Evolutionary conservation across 768 basidiomycete species (phyloP), one percentile per base, ranked within the genome.

Genomic region (Fomitopsis serialis): DNA sequence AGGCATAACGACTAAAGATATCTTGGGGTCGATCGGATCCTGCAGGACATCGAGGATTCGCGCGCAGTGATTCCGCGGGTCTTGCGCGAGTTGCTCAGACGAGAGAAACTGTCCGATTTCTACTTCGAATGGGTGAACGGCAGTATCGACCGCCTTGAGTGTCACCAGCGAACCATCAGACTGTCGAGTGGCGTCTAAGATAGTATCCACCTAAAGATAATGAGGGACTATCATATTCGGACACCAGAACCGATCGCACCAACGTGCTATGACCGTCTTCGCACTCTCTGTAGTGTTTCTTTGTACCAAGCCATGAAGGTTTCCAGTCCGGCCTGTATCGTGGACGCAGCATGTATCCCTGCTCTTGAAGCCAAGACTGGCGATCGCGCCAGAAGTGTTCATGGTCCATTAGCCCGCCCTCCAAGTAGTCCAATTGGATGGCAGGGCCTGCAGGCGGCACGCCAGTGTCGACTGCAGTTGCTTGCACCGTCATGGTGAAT

Each of bases 1-100:
- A 1, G 74, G 74, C 59, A 71, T 66, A 4, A 73, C 72, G 15
- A 76, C 53, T 2, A 67, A 21, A 19, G 17, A 36, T 5, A 48
- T 48, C 22, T 57, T 53, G 12, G 22, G 19, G 21, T 51, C 36
- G 7, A 40, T 42, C 1, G 62, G 57, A 24, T 56, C 55, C n/a
- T 57, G 48, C 1, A 68, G 37, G 7, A 64, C 51, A 1, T 67
- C 68, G 34, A 56, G 45, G 8, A 67, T 42, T 2, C 61, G 63
- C 1, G 58, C 59, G 46, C 59, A 62, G 43, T 69, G 68, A 45
- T 69, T 70, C 2, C 58, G 52, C 0, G 65, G 61, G 42, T 69
- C 62, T 10, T 48, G 45, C 1, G 54, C 34, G 1, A 67, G 50
- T 9, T 58, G 54, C 23, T 60, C 60, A 0, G 62, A 46, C 9